phyloP scores from a whole-genome alignment of 345 rosid species.

The Acer yangbiense region DNA sequence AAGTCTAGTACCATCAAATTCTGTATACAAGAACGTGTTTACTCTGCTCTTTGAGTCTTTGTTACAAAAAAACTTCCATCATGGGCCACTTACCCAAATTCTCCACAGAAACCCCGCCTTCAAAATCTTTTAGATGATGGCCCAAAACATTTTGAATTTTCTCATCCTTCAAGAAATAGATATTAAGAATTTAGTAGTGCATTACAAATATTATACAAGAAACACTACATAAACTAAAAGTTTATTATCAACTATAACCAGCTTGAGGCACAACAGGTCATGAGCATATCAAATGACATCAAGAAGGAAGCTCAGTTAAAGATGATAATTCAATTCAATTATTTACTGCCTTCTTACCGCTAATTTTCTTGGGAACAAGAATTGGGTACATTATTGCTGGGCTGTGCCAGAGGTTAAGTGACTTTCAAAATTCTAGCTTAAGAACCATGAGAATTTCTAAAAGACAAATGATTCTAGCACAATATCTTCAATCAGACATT shows the following conservation, averaged over 20 bases:
- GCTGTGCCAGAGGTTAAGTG: background rate
- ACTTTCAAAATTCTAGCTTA: constrained; percentile 2
- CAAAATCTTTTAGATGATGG: constrained; percentile 61
- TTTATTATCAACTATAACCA: background rate
- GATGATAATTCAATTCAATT: background rate
- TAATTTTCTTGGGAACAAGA: background rate
- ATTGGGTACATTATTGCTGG: background rate
- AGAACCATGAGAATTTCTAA: background rate
- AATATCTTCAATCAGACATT: background rate
- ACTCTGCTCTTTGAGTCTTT: background rate
- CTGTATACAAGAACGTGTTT: constrained; percentile 3
- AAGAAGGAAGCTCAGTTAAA: background rate
- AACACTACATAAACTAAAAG: constrained; percentile 3
- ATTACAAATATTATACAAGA: constrained; percentile 6
- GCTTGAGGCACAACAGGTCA: constrained; percentile 1
- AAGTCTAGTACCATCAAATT: constrained; percentile 19
- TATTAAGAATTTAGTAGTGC: constrained; percentile 22
- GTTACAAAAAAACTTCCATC: constrained; percentile 4
- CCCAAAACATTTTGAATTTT: constrained; percentile 66
- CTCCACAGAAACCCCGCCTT: constrained; percentile 47
- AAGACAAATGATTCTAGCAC: background rate
- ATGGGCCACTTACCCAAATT: constrained; percentile 56
- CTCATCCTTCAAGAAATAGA: constrained; percentile 61
- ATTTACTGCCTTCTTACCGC: background rate
- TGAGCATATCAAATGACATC: background rate